Percentiles rank a stretch among this genome's conserved stretches.
Conservation (phyloP, 1,139 yeast species). For the Kodamaea sp. region DNA sequence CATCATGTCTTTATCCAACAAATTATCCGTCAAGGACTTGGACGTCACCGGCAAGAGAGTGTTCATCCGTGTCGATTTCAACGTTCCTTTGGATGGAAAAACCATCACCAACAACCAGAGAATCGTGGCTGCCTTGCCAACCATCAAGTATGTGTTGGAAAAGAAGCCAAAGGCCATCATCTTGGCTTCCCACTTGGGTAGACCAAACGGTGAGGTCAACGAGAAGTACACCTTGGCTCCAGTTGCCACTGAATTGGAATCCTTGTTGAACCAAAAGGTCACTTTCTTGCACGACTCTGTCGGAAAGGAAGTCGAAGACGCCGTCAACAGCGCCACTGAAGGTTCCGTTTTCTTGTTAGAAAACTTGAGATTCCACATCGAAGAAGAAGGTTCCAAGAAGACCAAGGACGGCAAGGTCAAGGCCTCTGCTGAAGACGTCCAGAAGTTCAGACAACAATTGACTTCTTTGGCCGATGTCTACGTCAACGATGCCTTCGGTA, state of each 20-base stretch:
- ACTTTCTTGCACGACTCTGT: slow-evolving; percentile 84
- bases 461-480: slow-evolving; percentile 92
- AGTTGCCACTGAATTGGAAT: slow-evolving; percentile 81
- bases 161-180: slow-evolving; percentile 86
- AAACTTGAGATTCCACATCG: slow-evolving; percentile 96
- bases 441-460: slow-evolving; percentile 81
- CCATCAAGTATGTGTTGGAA: slow-evolving; percentile 88
- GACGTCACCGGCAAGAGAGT: slow-evolving; percentile 86
- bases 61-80: slow-evolving; percentile 95
- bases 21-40: slow-evolving; percentile 88
- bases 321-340: slow-evolving; percentile 65
- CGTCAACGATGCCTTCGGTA: slow-evolving; percentile 96
- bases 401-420: slow-evolving; percentile 82
- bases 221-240: slow-evolving; percentile 90
- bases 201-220: slow-evolving; percentile 90
- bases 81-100: slow-evolving; percentile 94
- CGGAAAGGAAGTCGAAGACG: slow-evolving; percentile 79
- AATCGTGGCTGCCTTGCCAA: slow-evolving; percentile 97
- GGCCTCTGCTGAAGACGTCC: slow-evolving; percentile 82
- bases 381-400: slow-evolving; percentile 88
- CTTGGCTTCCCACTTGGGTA: slow-evolving; percentile 94
- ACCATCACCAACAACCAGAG: slow-evolving; percentile 98
- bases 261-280: slow-evolving; percentile 67
- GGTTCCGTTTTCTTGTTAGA: slow-evolving; percentile 85
- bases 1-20: slow-evolving; percentile 84